Base-by-base conservation (phyloP, 257 asterid species). In the Avicennia marina region DNA sequence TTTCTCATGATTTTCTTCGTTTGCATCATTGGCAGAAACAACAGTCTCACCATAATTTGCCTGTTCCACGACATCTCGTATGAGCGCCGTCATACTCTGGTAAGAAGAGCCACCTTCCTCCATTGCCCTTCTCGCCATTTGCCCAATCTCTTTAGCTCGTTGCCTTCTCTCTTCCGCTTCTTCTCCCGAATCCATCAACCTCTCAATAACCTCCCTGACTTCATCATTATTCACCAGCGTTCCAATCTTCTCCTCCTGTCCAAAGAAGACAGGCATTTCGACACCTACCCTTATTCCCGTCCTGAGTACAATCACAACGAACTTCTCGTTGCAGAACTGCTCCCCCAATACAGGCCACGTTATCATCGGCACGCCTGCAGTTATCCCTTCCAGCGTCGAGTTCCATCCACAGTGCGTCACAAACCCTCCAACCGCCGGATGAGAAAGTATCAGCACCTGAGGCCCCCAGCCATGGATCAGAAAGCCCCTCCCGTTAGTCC, bases 351-450 rank as follows among this genome's bases (percentile, higher is more conserved):
- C 11, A 0, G 78, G 78, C 78, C 78, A 72, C n/a, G 74, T 72
- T 19, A 67, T 39, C 78, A 72, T 67, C 3, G 71, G 71, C 60
- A 72, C 20, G 6, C 78, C 74, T 1, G 63, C 58, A 15, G 58
- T 9, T 9, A 67, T 50, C 12, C 67, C 74, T 18, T 72, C 78
- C 4, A 62, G 62, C 9, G 56, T 64, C 41, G 79, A 74, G 63
- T 74, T 74, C 75, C 79, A 74, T 0, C 75, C 75, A 11, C 79
- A 69, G 41, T 74, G 79, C 34, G 72, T 74, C 18, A 68, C 13
- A 12, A 74, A 69, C 32, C 75, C 79, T 2, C 79, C 72, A 1
- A 74, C 31, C 2, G 75, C 38, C 3, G 43, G 22, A 33, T 74
- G 75, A 1, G 75, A 74, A 9, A 69, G 49, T 10, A 74, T 64